Conservation (phyloP, 164 flowering plant genomes). For the Nelumbo lutea region DNA sequence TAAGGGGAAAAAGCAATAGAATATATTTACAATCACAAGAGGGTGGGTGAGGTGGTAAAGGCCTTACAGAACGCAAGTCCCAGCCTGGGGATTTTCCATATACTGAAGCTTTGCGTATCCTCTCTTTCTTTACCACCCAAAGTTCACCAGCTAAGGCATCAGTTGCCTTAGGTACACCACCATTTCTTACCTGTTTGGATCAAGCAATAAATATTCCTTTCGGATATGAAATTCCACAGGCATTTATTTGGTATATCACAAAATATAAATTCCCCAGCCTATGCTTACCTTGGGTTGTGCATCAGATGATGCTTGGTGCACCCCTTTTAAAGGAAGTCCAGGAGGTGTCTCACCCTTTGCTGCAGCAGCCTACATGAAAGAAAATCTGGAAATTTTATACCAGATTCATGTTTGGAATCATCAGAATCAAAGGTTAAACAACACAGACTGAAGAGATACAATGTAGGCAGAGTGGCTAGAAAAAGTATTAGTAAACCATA, state of each 20-base stretch:
- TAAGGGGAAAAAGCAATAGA: no score
- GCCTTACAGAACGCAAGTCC: conserved; percentile 97
- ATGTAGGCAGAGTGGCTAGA: no score
- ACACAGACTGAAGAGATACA: neutral
- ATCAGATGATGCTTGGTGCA: conserved; percentile 92
- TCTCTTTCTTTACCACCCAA: conserved; percentile 84
- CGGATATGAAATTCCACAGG: conserved; percentile 1
- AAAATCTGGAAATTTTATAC: neutral
- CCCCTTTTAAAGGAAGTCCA: conserved; percentile 93
- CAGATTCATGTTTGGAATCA: neutral
- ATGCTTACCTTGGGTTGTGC: conserved; percentile 58
- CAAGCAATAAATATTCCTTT: neutral
- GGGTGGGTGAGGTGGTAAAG: neutral
- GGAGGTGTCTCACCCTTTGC: conserved; percentile 99
- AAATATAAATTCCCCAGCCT: conserved; percentile 3
- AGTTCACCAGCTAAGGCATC: conserved; percentile 97
- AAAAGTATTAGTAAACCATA: no score
- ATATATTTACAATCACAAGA: neutral
- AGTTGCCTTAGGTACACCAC: conserved; percentile 64
- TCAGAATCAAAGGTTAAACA: neutral
- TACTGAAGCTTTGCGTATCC: conserved; percentile 71
- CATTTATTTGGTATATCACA: neutral
- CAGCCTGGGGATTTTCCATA: conserved; percentile 88
- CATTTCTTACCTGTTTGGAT: conserved; percentile 50
- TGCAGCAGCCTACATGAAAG: conserved; percentile 78